Percentiles rank a stretch among this genome's conserved stretches.
Conservation (phyloP, 2,329 filamentous ascomycete genomes). For the Colletotrichum sp. region DNA sequence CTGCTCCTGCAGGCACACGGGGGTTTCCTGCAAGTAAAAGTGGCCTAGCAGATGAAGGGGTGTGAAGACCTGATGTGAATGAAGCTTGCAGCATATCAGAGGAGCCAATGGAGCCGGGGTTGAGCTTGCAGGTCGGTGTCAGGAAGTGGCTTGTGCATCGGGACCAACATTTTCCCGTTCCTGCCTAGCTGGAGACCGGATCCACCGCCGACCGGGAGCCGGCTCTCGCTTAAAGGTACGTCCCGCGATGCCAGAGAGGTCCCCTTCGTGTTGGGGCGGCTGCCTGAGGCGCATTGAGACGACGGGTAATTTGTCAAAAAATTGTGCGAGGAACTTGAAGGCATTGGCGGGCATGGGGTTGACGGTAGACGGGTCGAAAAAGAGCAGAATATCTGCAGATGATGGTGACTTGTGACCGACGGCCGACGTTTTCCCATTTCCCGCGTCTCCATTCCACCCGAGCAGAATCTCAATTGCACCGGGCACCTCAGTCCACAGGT, state of each 20-base stretch:
- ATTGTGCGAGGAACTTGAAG: not conserved
- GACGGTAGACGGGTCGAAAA: not conserved
- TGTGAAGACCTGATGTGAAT: not conserved
- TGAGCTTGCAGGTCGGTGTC: not conserved
- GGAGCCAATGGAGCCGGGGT: not conserved
- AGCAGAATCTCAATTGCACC: not conserved
- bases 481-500: not conserved
- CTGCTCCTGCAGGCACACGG: slow-evolving; percentile 14
- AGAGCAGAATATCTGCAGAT: not conserved
- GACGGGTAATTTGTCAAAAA: not conserved
- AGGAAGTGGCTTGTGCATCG: not conserved
- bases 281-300: not conserved
- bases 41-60: not conserved
- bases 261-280: not conserved
- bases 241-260: not conserved
- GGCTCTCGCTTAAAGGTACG: not conserved
- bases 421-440: not conserved
- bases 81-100: not conserved
- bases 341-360: not conserved
- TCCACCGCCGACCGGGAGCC: not conserved
- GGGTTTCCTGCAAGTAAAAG: slow-evolving; percentile 2
- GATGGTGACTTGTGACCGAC: not conserved
- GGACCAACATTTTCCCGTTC: not conserved
- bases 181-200: not conserved
- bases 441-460: slow-evolving; percentile 1